Evolutionary conservation across 2,329 filamentous ascomycete species (phyloP).

Genomic region (Arthrobotrys sinensis): DNA sequence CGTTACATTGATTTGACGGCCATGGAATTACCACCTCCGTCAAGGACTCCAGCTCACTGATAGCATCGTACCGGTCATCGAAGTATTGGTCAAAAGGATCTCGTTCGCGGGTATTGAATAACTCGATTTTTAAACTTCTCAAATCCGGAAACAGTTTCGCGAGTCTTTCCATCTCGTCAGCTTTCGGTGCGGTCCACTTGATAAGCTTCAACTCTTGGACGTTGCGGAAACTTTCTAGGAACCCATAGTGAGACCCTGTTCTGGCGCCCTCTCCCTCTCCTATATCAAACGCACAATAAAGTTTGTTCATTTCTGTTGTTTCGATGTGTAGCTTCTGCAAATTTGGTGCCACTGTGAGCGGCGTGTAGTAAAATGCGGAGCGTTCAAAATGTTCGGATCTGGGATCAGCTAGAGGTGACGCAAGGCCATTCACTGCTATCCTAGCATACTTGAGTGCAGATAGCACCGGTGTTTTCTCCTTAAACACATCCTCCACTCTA

Average conservation of each 20-base stretch:
- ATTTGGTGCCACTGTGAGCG: not conserved
- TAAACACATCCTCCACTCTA: not conserved
- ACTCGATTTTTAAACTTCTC: not conserved
- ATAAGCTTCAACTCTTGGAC: not conserved
- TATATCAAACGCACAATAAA: not conserved
- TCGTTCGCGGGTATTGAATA: not conserved
- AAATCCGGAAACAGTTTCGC: not conserved
- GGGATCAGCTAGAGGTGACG: not conserved
- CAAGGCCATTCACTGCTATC: not conserved
- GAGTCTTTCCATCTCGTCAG: not conserved
- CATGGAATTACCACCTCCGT: not conserved
- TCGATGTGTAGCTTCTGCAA: not conserved
- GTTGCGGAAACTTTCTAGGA: not conserved
- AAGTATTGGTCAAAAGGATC: not conserved
- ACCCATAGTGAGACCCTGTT: not conserved
- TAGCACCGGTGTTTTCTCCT: not conserved
- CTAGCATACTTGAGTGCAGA: not conserved
- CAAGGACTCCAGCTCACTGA: not conserved
- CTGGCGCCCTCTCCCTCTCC: not conserved
- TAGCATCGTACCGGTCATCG: not conserved
- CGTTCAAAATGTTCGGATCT: not conserved
- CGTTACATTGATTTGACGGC: not conserved
- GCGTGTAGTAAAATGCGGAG: constrained; percentile 4
- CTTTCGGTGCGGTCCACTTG: not conserved
- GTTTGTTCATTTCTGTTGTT: not conserved